A percentile compares a stretch with the other conserved stretches of the same genome.
phyloP scores from a whole-genome alignment of 495 filamentous ascomycete species.

The Penicillium diatomitis region DNA sequence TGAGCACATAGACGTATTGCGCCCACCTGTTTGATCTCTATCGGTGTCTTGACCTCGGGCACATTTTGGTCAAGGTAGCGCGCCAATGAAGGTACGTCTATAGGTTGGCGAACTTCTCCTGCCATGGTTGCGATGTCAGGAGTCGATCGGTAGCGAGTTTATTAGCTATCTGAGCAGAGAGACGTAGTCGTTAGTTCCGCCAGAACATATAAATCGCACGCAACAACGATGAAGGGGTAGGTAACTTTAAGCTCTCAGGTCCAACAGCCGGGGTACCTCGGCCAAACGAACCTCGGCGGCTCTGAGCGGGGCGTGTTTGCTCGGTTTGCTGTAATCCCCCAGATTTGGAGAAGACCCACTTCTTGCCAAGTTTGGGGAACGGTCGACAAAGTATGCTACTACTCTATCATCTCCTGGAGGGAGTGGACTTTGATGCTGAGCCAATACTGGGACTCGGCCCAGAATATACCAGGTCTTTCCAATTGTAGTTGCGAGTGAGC shows the following conservation, averaged over 20 bases:
- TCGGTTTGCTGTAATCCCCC: neutral
- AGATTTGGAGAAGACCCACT: no score
- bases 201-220: neutral
- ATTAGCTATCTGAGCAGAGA: no score
- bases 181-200: neutral
- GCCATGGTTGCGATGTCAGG: constrained; percentile 55
- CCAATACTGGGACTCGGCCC: no score
- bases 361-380: no score
- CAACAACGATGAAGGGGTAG: neutral
- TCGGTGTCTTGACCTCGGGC: constrained; percentile 66
- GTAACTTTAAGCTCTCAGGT: neutral
- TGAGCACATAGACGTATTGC: no score
- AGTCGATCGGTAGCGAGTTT: neutral
- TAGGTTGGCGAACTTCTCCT: constrained; percentile 77
- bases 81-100: constrained; percentile 70
- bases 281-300: constrained; percentile 12
- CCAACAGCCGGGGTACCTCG: constrained; percentile 21
- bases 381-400: no score
- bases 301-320: constrained; percentile 1
- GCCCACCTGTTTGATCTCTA: constrained; percentile 80
- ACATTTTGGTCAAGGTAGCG: constrained; percentile 65
- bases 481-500: no score
- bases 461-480: no score
- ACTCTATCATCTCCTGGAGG: no score
- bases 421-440: no score